Evolutionary conservation across 371 early-diverging fungal genomes (phyloP).

Genomic region (Mortierella sp.): DNA sequence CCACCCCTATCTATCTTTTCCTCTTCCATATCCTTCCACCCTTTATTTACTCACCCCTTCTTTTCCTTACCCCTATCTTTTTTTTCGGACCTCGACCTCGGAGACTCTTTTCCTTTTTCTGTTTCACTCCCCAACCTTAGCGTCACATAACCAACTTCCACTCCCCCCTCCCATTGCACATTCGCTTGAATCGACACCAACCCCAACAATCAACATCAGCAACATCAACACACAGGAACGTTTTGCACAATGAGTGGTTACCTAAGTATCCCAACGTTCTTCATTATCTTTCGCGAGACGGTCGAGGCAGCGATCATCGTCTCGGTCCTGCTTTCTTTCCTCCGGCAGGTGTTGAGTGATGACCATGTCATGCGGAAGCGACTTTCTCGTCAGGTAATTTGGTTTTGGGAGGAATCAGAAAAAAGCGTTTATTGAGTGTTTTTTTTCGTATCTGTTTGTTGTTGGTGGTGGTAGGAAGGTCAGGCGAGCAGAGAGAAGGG

Average conservation of each 20-base stretch:
- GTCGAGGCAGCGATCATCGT: slow-evolving; percentile 88
- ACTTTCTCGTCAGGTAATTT: slow-evolving; percentile 67
- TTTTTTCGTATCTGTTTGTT: neutral
- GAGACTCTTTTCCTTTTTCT: neutral
- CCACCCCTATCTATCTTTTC: too few species aligned
- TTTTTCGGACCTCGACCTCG: neutral
- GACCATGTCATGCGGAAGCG: slow-evolving; percentile 61
- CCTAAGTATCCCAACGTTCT: slow-evolving; percentile 76
- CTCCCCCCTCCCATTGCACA: neutral
- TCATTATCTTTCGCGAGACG: slow-evolving; percentile 88
- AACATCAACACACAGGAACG: neutral
- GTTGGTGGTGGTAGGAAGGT: neutral
- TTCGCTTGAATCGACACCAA: neutral
- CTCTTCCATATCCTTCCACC: too few species aligned
- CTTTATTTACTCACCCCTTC: neutral
- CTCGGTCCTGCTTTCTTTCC: slow-evolving; percentile 82
- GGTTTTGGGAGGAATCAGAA: neutral
- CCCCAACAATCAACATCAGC: neutral
- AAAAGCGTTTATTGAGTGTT: neutral
- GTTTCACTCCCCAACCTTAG: neutral
- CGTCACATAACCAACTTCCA: neutral
- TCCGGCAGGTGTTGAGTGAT: slow-evolving; percentile 69
- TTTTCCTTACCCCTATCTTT: neutral
- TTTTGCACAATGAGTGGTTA: neutral
- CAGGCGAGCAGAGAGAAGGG: neutral